These are phyloP conservation scores for Herpetomonas muscarum DNA, from an alignment of 208 protist species.

Conservation along the genomic window DNA sequence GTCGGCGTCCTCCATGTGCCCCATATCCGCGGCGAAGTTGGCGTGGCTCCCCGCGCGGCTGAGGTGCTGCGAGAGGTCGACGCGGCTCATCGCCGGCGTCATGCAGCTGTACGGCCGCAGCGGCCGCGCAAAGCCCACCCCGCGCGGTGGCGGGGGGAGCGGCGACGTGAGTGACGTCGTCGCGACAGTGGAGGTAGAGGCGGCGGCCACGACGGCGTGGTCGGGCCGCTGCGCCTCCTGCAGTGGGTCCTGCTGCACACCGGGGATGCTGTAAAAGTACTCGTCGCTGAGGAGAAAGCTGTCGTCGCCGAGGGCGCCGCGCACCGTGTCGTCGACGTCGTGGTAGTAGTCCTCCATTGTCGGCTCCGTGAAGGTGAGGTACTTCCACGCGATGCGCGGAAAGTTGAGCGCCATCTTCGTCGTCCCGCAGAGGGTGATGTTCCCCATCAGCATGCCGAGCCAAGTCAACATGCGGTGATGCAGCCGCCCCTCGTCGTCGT, in stretches of 20 bases:
- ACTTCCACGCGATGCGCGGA: slow-evolving; percentile 85
- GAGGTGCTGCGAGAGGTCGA: slow-evolving; percentile 6
- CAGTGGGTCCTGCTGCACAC: slow-evolving; percentile 14
- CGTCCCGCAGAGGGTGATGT: slow-evolving; percentile 77
- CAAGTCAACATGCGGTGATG: slow-evolving; percentile 52
- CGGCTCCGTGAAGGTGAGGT: slow-evolving; percentile 58
- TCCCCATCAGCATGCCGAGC: slow-evolving; percentile 86
- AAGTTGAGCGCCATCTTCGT: slow-evolving; percentile 66
- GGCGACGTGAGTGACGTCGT: not conserved
- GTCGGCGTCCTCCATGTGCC: slow-evolving; percentile 10
- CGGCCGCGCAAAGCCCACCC: slow-evolving; percentile 5
- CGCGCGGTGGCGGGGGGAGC: not conserved
- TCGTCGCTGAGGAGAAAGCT: slow-evolving; percentile 75
- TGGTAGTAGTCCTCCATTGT: slow-evolving; percentile 78
- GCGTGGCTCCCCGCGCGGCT: slow-evolving; percentile 8
- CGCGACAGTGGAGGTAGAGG: not conserved
- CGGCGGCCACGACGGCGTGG: not conserved
- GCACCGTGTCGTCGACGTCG: slow-evolving; percentile 82
- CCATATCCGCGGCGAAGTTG: slow-evolving; percentile 5
- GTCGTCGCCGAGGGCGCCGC: slow-evolving; percentile 59
- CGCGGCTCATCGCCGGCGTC: slow-evolving; percentile 35
- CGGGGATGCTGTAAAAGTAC: slow-evolving; percentile 49
- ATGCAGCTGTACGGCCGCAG: slow-evolving; percentile 29
- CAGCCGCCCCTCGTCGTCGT: slow-evolving; percentile 31
- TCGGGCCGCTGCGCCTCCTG: not conserved